phyloP scores from a whole-genome alignment of 2,329 filamentous ascomycete genomes.

The Calonectria leucothoes region DNA sequence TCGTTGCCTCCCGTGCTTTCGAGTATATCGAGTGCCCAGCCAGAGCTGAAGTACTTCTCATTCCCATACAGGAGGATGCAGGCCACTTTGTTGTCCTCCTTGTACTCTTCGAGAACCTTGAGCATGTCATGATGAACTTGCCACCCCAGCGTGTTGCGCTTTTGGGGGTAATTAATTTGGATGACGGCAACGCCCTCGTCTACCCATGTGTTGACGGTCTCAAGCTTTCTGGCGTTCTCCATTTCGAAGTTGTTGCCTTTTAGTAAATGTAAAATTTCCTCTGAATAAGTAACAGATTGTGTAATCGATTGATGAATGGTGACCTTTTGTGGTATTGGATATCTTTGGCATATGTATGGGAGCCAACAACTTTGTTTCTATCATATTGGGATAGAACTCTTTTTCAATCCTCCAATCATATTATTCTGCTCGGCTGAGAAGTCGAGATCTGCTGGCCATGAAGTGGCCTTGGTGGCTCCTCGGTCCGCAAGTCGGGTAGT shows the following conservation, averaged over 20 bases:
- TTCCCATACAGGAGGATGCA: conserved; percentile 8
- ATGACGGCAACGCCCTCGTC: conserved; percentile 1
- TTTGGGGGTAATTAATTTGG: conserved; percentile 10
- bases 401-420: no score
- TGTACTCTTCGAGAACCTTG: neutral
- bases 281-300: neutral
- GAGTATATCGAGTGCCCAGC: conserved; percentile 4
- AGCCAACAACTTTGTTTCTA: neutral
- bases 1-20: conserved; percentile 3
- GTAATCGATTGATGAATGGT: neutral
- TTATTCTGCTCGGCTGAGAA: neutral
- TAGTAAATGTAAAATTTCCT: neutral
- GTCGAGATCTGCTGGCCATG: neutral
- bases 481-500: neutral
- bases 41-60: conserved; percentile 5
- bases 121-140: conserved; percentile 12
- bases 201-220: conserved; percentile 6
- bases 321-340: neutral
- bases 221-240: neutral
- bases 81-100: conserved; percentile 1
- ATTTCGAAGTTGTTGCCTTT: neutral
- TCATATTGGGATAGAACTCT: neutral
- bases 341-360: neutral
- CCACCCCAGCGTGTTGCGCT: conserved; percentile 1
- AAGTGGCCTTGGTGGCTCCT: neutral